A percentile compares a stretch with the other conserved stretches of the same genome.
Conservation (phyloP, 306 rosid species). For the Prunus mira region DNA sequence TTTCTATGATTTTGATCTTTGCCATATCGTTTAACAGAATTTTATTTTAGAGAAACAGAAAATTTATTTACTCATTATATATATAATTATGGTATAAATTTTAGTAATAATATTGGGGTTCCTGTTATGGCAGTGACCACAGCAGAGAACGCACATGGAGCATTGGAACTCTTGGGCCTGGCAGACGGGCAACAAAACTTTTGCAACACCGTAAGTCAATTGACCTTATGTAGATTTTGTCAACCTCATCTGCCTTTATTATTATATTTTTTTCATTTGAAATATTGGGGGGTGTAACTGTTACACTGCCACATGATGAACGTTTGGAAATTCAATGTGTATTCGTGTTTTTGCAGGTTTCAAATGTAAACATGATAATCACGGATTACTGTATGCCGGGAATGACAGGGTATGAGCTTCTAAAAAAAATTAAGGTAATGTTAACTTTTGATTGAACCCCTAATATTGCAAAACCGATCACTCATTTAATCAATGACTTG, state of each 20-base stretch:
- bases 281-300: no score
- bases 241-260: background rate
- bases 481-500: no score
- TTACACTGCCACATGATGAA: no score
- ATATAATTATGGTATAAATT: background rate
- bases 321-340: no score
- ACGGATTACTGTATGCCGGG: slow-evolving; percentile 38
- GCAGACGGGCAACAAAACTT: slow-evolving; percentile 16
- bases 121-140: slow-evolving; percentile 18
- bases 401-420: slow-evolving; percentile 35
- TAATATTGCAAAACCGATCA: no score
- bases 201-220: slow-evolving; percentile 7
- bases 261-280: background rate
- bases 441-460: background rate
- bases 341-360: background rate
- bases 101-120: background rate
- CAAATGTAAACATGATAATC: slow-evolving; percentile 27
- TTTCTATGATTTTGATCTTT: background rate
- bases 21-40: background rate
- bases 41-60: background rate
- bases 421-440: slow-evolving; percentile 25
- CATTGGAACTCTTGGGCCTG: slow-evolving; percentile 31
- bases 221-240: background rate
- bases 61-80: background rate
- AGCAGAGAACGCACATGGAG: slow-evolving; percentile 24